Evolutionary conservation across 2,329 filamentous ascomycete species (phyloP).

Genomic region (Dactylonectria macrodidyma): DNA sequence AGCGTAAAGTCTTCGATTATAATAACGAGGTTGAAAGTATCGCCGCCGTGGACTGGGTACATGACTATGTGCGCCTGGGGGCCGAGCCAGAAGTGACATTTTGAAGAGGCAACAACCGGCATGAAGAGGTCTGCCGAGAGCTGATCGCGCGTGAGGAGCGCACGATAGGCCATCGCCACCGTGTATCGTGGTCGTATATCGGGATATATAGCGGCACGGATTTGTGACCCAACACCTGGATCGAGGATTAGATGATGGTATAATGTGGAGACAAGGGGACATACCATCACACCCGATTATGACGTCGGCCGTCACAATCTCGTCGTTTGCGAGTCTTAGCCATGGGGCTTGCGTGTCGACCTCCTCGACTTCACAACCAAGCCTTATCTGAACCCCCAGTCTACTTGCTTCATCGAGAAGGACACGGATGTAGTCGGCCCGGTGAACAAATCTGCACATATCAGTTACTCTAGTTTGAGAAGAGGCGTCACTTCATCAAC

Average conservation of each 20-base stretch:
- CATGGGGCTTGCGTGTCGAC: slow-evolving; percentile 27
- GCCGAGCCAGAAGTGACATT: slow-evolving; percentile 8
- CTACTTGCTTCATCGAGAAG: slow-evolving; percentile 29
- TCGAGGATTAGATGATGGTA: background rate
- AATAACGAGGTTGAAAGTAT: slow-evolving; percentile 6
- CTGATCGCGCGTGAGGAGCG: background rate
- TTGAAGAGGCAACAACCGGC: background rate
- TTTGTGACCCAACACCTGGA: slow-evolving; percentile 6
- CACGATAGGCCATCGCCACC: background rate
- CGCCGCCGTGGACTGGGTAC: slow-evolving; percentile 2
- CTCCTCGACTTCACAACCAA: slow-evolving; percentile 22
- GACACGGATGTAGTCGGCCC: slow-evolving; percentile 26
- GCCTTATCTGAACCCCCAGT: slow-evolving; percentile 1
- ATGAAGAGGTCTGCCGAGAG: background rate
- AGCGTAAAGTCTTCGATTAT: background rate
- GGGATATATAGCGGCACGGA: background rate
- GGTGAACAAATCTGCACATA: slow-evolving; percentile 29
- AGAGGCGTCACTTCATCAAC: background rate
- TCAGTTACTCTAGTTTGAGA: background rate
- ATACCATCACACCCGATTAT: slow-evolving; percentile 35
- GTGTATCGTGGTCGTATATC: background rate
- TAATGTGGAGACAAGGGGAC: background rate
- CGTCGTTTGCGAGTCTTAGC: slow-evolving; percentile 20
- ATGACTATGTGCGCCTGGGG: slow-evolving; percentile 3
- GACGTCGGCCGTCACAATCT: slow-evolving; percentile 28